Base-by-base conservation (phyloP, 306 rosid genomes). In the Vigna nakashimae region DNA sequence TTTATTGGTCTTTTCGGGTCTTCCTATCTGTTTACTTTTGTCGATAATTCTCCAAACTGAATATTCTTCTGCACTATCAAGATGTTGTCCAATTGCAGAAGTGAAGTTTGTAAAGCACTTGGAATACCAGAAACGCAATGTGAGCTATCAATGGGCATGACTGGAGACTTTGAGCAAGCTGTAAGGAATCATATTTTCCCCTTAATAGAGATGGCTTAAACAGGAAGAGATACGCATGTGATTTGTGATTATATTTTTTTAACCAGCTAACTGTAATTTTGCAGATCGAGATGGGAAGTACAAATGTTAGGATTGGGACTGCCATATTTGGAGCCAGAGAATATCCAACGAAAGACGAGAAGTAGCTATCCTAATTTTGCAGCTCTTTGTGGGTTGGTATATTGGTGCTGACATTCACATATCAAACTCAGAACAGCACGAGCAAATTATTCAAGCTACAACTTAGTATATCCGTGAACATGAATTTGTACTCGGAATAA, bases 61-160 rank as follows among this genome's bases (percentile, higher is more conserved):
- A 14, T 26, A 60, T 80, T 20, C 49, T 36, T 70, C 32, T 65
- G 12, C 66, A 69, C 75, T 78, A 59, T 48, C 75, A 82, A 95
- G 98, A 81, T 86, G 26, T 78, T 95, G 76, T 88, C 91, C 4
- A 80, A 80, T 75, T 95, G 97, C 79, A 86, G 96, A 87, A 84
- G 84, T 56, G 98, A 88, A 78, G 92, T 91, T 80, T 95, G 98
- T 82, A 76, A 82, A 79, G 96, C 86, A 71, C 86, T 92, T 43
- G 97, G 84, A 80, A 87, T 90, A 65, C 18, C 92, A 67, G 98
- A 91, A 79, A 95, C 87, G 53, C 90, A 85, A 34, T 92, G 94
- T 62, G 97, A 92, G 63, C 87, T 95, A 71, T 95, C 98, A 24
- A 95, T 95, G 98, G 98, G 99, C 83, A 92, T 95, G 98, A 90